Percentiles rank a stretch among this genome's conserved stretches.
Conservation (phyloP, 345 rosid genomes). For the Pistacia atlantica region DNA sequence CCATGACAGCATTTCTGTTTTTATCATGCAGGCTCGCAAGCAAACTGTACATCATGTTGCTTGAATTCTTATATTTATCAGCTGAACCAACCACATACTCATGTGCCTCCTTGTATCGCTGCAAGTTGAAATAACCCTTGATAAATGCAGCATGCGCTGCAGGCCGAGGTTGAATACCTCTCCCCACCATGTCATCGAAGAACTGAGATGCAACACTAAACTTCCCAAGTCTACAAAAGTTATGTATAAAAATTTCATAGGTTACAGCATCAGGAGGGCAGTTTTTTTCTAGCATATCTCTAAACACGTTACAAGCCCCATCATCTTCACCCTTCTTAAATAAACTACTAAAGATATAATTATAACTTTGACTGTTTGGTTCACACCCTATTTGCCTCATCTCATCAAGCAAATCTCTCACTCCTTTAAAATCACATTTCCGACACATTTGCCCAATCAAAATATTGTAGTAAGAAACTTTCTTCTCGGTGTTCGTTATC, state of each 20-base stretch:
- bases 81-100: constrained; percentile 33
- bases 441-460: constrained; percentile 38
- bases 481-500: constrained; percentile 32
- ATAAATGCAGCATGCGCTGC: constrained; percentile 49
- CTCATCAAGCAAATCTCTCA: constrained; percentile 29
- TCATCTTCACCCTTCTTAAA: constrained; percentile 29
- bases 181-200: constrained; percentile 40
- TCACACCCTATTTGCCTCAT: constrained; percentile 40
- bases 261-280: constrained; percentile 55
- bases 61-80: constrained; percentile 26
- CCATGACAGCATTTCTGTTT: constrained; percentile 30
- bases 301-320: constrained; percentile 33
- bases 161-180: constrained; percentile 47
- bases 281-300: constrained; percentile 38
- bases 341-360: constrained; percentile 43
- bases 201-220: constrained; percentile 36
- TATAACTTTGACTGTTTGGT: constrained; percentile 33
- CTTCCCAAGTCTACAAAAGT: constrained; percentile 29
- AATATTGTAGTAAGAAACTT: constrained; percentile 36
- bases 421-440: constrained; percentile 37
- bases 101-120: constrained; percentile 40
- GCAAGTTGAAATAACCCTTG: constrained; percentile 34
- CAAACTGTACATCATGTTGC: constrained; percentile 37
- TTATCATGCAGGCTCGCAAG: constrained; percentile 50
- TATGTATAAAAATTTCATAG: constrained; percentile 46